These are phyloP conservation scores for Apocynum venetum DNA, from an alignment of 257 asterid species.

Conservation along the genomic window DNA sequence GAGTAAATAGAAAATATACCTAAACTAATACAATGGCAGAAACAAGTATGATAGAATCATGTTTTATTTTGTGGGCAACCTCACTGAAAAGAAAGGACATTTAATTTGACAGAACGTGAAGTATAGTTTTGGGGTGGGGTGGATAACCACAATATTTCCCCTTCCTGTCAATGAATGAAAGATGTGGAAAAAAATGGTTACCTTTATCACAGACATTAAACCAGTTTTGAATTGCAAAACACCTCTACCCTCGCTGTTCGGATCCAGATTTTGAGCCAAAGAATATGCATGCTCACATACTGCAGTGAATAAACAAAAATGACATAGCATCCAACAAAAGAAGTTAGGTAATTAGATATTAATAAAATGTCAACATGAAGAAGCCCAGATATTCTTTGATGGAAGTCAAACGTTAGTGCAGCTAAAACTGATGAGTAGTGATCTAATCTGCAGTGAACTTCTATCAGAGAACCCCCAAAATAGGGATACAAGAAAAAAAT, in stretches of 20 bases:
- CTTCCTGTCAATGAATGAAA: not conserved
- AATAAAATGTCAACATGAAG: not conserved
- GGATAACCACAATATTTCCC: not conserved
- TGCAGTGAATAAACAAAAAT: slow-evolving; percentile 32
- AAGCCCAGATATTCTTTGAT: not conserved
- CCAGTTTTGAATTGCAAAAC: slow-evolving; percentile 99
- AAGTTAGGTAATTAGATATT: not conserved
- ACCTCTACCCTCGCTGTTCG: slow-evolving; percentile 99
- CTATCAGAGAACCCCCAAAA: not conserved
- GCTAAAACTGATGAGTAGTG: not conserved
- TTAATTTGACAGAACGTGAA: not conserved
- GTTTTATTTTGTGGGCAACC: not conserved
- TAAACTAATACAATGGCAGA: not conserved
- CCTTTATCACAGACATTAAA: slow-evolving; percentile 97
- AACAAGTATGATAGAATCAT: not conserved
- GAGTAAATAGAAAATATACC: not conserved
- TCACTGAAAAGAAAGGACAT: not conserved
- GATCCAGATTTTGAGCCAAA: slow-evolving; percentile 96
- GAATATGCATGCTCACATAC: slow-evolving; percentile 98
- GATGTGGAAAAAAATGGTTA: slow-evolving; percentile 24
- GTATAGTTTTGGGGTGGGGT: not conserved
- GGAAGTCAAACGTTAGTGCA: not conserved
- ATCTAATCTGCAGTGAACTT: not conserved
- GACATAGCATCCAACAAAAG: not conserved
- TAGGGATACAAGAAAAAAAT: not conserved